A percentile compares a stretch with the other conserved stretches of the same genome.
These are phyloP conservation scores for Pontederia crassipes DNA, from an alignment of 176 grass and related monocot genomes.

Conservation along the genomic window DNA sequence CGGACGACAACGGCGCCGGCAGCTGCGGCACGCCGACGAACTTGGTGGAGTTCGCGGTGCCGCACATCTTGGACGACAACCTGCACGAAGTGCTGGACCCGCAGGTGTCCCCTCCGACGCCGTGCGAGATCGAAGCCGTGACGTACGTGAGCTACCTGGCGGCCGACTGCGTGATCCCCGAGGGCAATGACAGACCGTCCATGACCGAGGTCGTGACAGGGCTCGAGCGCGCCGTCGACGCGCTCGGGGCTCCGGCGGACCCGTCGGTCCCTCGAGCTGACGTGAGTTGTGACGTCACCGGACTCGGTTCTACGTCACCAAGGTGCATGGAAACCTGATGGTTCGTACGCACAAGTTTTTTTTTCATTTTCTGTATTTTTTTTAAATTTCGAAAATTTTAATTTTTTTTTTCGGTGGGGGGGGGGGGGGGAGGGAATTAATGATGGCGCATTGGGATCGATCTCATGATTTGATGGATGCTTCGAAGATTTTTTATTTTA, in stretches of 20 bases:
- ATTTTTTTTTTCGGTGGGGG: no score
- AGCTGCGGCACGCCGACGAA: constrained; percentile 58
- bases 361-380: no score
- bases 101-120: constrained; percentile 35
- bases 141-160: constrained; percentile 73
- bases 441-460: no score
- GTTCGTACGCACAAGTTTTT: no score
- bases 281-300: no score
- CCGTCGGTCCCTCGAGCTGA: no score
- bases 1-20: neutral
- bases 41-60: constrained; percentile 71
- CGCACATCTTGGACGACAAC: constrained; percentile 62
- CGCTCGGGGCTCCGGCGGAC: constrained; percentile 14
- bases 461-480: no score
- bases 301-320: no score
- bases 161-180: constrained; percentile 58
- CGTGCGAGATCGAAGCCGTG: constrained; percentile 53
- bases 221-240: constrained; percentile 57
- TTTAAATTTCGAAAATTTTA: no score
- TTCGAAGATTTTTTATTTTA: no score
- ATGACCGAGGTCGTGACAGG: constrained; percentile 79
- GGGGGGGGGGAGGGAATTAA: no score
- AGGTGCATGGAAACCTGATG: no score
- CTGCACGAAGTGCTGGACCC: constrained; percentile 50
- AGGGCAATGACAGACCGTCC: constrained; percentile 53